phyloP scores from a whole-genome alignment of 495 filamentous ascomycete genomes.

The Polyplosphaeria fusca region DNA sequence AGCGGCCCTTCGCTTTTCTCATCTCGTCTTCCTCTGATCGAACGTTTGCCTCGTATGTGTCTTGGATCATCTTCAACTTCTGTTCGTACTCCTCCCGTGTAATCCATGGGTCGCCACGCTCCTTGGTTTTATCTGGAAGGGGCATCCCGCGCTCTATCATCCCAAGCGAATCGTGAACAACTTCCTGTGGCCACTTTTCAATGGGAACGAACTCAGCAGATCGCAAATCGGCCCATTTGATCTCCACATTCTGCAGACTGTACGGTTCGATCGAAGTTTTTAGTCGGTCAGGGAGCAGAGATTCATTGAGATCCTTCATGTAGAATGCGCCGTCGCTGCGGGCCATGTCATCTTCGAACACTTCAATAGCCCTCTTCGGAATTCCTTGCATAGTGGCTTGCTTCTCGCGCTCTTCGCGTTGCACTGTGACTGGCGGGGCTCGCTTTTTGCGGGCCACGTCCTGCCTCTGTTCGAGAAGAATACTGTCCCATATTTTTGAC shows the following conservation, averaged over 20 bases:
- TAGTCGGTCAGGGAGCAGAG: conserved; percentile 30
- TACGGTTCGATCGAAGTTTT: neutral
- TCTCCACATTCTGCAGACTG: conserved; percentile 42
- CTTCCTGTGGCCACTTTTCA: conserved; percentile 62
- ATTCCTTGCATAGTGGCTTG: neutral
- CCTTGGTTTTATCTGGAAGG: neutral
- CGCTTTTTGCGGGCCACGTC: neutral
- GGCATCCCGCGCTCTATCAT: neutral
- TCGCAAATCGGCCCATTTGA: conserved; percentile 67
- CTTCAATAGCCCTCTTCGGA: neutral
- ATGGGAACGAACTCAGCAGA: conserved; percentile 52
- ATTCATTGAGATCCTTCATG: neutral
- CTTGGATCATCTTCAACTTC: neutral
- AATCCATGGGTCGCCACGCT: neutral
- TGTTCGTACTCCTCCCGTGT: neutral
- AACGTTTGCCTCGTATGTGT: neutral
- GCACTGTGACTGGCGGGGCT: neutral
- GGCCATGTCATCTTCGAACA: neutral
- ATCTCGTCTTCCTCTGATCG: neutral
- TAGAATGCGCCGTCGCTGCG: neutral
- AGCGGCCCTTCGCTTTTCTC: neutral
- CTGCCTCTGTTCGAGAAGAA: neutral
- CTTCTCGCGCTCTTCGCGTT: neutral
- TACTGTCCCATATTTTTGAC: neutral
- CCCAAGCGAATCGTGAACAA: conserved; percentile 52